Percentiles rank a stretch among this genome's conserved stretches.
Evolutionary conservation across 768 basidiomycete species (phyloP).

Genomic region (Hygrocybe punicea): DNA sequence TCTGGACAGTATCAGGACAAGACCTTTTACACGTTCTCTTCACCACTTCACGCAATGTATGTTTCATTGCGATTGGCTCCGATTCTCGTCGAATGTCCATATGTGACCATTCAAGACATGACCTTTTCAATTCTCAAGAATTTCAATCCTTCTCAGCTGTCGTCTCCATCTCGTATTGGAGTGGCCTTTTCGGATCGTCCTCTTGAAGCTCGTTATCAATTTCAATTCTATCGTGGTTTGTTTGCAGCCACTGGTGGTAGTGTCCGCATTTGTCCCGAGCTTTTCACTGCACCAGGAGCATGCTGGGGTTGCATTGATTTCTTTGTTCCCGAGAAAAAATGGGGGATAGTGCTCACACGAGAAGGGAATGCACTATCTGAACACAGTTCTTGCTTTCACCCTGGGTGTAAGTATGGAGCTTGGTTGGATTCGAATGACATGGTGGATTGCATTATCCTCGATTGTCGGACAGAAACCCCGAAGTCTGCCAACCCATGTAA

Average conservation of each 20-base stretch:
- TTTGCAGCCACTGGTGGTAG: conserved; percentile 3
- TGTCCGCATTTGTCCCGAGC: conserved; percentile 4
- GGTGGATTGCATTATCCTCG: no score
- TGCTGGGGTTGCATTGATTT: conserved; percentile 13
- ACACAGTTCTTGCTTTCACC: no score
- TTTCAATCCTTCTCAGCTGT: conserved; percentile 8
- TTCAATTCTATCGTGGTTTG: conserved; percentile 12
- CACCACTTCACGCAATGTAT: not conserved
- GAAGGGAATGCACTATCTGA: not conserved
- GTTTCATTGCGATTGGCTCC: not conserved
- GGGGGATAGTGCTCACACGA: conserved; percentile 16
- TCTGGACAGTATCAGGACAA: not conserved
- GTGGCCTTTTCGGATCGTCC: conserved; percentile 2
- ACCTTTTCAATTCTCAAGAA: not conserved
- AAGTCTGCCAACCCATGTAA: no score
- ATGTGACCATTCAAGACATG: not conserved
- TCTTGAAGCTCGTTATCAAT: conserved; percentile 13
- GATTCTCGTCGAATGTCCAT: not conserved
- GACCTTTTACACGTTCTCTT: conserved; percentile 2
- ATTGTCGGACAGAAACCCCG: no score
- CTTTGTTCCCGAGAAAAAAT: conserved; percentile 14
- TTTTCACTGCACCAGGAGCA: not conserved
- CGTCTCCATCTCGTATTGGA: not conserved
- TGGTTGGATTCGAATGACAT: no score
- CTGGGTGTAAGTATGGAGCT: no score